phyloP scores from a whole-genome alignment of 179 eudicot genomes.

The Dionaea muscipula region DNA sequence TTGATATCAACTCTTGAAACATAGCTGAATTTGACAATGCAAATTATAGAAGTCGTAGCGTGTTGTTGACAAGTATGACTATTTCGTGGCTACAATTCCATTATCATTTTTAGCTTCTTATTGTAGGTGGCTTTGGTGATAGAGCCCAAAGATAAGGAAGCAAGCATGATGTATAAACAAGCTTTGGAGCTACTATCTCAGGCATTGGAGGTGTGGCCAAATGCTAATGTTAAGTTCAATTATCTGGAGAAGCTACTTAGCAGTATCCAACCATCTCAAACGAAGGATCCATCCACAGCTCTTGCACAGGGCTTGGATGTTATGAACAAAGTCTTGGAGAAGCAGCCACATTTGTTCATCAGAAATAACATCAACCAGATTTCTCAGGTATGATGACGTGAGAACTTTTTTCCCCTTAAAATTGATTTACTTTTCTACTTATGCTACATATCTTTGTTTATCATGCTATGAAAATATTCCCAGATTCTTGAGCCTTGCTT shows the following conservation, averaged over 20 bases:
- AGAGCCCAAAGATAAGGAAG: constrained; percentile 98
- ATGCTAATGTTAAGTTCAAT: constrained; percentile 96
- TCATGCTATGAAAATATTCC: constrained; percentile 15
- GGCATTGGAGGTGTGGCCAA: constrained; percentile 99
- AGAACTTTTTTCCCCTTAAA: neutral
- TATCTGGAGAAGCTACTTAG: constrained; percentile 92
- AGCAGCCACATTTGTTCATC: constrained; percentile 93
- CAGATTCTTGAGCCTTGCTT: constrained; percentile 99
- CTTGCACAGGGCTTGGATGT: constrained; percentile 97
- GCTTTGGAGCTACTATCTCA: constrained; percentile 87
- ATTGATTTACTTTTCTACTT: neutral
- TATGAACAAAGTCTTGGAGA: constrained; percentile 95
- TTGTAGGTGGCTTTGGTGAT: constrained; percentile 88
- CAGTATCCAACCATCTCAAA: constrained; percentile 83
- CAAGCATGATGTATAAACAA: constrained; percentile 91
- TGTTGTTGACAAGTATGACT: too few relatives aligned
- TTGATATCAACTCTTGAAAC: too few relatives aligned
- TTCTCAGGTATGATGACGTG: constrained; percentile 53
- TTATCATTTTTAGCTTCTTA: neutral
- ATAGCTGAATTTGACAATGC: too few relatives aligned
- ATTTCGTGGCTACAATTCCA: neutral
- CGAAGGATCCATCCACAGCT: constrained; percentile 96
- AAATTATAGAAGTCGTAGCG: too few relatives aligned
- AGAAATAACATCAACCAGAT: constrained; percentile 87
- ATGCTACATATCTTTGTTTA: neutral